Evolutionary conservation across 768 basidiomycete genomes (phyloP).

Genomic region (Boletellus ananiceps): DNA sequence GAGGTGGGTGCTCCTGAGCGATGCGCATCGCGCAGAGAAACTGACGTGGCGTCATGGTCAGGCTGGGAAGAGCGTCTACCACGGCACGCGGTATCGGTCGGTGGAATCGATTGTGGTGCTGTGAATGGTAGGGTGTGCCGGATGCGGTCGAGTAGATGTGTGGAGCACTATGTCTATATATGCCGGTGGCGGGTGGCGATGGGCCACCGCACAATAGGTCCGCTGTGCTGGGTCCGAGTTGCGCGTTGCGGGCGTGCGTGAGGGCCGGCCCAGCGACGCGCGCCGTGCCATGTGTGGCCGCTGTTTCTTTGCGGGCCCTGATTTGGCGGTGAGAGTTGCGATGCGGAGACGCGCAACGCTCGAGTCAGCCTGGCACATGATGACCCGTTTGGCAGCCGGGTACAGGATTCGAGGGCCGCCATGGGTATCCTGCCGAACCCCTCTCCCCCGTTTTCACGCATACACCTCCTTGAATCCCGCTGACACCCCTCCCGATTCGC

Average conservation of each 20-base stretch:
- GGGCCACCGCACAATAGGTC: conserved; percentile 23
- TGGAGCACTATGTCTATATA: conserved; percentile 15
- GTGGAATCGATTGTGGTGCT: conserved; percentile 56
- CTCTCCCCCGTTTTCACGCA: conserved; percentile 41
- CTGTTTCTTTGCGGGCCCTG: too few species aligned
- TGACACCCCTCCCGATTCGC: too few species aligned
- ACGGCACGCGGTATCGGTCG: conserved; percentile 65
- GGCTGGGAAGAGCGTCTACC: conserved; percentile 85
- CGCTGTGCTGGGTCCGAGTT: conserved; percentile 10
- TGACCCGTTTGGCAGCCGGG: conserved; percentile 33
- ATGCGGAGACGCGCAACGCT: neutral
- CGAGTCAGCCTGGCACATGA: conserved; percentile 41
- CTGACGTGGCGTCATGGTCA: conserved; percentile 31
- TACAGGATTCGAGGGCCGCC: conserved; percentile 30
- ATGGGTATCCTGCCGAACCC: conserved; percentile 32
- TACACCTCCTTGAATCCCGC: conserved; percentile 1
- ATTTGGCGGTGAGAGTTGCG: too few species aligned
- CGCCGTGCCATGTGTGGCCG: too few species aligned
- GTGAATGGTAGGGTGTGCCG: conserved; percentile 27
- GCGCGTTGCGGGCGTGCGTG: neutral
- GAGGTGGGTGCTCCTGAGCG: conserved; percentile 59
- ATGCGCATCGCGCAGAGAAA: conserved; percentile 19
- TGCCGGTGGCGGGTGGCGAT: conserved; percentile 33
- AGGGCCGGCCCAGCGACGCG: conserved; percentile 16
- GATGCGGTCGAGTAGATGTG: too few species aligned